Conservation (phyloP, 495 filamentous ascomycete genomes). For the Pseudomonodictys pantanalensis region DNA sequence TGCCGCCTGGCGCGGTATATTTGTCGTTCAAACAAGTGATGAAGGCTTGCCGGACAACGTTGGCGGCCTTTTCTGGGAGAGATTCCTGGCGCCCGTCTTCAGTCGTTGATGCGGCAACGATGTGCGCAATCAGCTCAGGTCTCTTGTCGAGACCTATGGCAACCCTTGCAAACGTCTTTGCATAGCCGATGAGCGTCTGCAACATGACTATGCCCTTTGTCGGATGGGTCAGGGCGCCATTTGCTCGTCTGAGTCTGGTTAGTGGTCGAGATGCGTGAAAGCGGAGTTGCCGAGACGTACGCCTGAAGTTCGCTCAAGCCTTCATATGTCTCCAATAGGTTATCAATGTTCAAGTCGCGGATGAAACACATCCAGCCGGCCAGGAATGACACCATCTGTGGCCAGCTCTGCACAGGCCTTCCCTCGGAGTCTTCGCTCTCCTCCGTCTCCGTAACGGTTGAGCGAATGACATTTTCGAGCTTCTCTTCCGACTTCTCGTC, state of each 20-base stretch:
- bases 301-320: constrained; percentile 60
- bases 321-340: constrained; percentile 72
- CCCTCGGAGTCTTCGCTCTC: constrained; percentile 52
- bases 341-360: constrained; percentile 70
- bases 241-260: constrained; percentile 58
- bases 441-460: constrained; percentile 55
- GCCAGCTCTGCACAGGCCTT: constrained; percentile 53
- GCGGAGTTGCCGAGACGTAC: neutral
- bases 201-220: constrained; percentile 76
- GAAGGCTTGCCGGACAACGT: constrained; percentile 85
- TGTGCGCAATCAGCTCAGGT: constrained; percentile 64
- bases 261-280: neutral
- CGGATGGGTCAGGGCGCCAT: constrained; percentile 74
- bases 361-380: constrained; percentile 75
- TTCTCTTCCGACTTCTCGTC: constrained; percentile 41
- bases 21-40: constrained; percentile 86
- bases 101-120: constrained; percentile 49
- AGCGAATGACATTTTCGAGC: constrained; percentile 58
- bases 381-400: constrained; percentile 71
- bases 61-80: constrained; percentile 77
- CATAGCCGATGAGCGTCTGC: constrained; percentile 72
- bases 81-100: constrained; percentile 63
- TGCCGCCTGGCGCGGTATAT: constrained; percentile 53
- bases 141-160: constrained; percentile 76
- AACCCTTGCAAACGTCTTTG: constrained; percentile 69